Base-by-base conservation (phyloP, 2,329 filamentous ascomycete genomes). In the Trichoderma pleuroti region DNA sequence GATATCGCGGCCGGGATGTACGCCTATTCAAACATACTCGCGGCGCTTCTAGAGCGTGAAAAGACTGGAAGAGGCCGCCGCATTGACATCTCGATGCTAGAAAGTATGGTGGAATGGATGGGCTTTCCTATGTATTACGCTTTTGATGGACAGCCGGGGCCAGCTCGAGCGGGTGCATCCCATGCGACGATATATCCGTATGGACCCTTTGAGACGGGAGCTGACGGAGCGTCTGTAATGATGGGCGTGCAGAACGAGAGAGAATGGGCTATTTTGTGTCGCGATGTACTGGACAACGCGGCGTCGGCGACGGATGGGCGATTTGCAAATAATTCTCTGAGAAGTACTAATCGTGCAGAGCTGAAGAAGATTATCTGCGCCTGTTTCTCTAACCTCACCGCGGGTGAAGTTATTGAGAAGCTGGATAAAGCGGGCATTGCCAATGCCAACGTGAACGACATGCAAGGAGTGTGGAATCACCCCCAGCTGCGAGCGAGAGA, bases 91-190 rank as follows among this genome's bases (percentile, higher is more conserved):
- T 86, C 85, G 2, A 88, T 88, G 86, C 78, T 88, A 9, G 86
- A 88, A 74, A 82, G 83, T 61, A 86, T 88, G 85, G 80, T 84
- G 0, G 86, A 88, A 74, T 88, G 87, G 86, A 88, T 88, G 86
- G 79, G 79, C 0, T 88, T 87, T 61, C 86, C 86, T 0, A 76
- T 87, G 74, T 86, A 88, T 74, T 88, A 88, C 71, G 78, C 85
- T 0, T 85, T 81, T 72, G 77, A 86, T 3, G 82, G 81, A 3
- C 82, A 84, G 3, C 72, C 81, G 0, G 78, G 81, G 0, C 85
- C 85, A 0, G 76, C 77, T 2, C 80, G 84, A 2, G 82, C 82
- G 0, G 86, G 86, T 1, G 86, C 86, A 0, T 83, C 85, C 1
- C 86, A 88, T 72, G 85, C 86, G 0, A 79, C 84, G 0, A 86